Conservation (phyloP, 306 rosid genomes). For the Comarum palustre region DNA sequence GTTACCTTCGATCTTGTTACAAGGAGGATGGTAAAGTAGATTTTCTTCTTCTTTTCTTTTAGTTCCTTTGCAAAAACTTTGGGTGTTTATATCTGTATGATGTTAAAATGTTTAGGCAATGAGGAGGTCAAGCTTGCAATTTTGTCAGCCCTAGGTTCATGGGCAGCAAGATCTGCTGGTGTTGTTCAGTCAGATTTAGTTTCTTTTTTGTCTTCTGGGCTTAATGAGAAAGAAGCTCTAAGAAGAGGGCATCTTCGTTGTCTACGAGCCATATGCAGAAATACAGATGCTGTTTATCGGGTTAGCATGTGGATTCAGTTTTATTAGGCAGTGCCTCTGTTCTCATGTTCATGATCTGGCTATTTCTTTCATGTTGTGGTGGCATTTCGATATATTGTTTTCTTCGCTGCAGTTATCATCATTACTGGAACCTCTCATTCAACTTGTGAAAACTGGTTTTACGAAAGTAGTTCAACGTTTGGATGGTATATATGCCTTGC, state of each 20-base stretch:
- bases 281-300: constrained; percentile 57
- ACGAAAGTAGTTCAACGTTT: constrained; percentile 88
- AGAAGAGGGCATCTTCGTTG: constrained; percentile 83
- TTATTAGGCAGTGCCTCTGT: constrained; percentile 25
- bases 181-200: constrained; percentile 52
- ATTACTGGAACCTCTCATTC: constrained; percentile 68
- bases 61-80: background rate
- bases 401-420: constrained; percentile 52
- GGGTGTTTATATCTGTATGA: constrained; percentile 21
- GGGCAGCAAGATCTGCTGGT: constrained; percentile 76
- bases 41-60: constrained; percentile 10
- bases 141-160: constrained; percentile 68
- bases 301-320: constrained; percentile 36
- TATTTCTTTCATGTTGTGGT: constrained; percentile 17
- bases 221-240: constrained; percentile 89
- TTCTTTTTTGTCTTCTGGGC: constrained; percentile 73
- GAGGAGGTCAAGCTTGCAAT: constrained; percentile 83
- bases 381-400: constrained; percentile 5
- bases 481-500: constrained; percentile 92
- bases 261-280: constrained; percentile 56
- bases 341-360: constrained; percentile 18
- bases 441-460: constrained; percentile 93
- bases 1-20: constrained; percentile 71
- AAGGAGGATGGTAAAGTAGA: constrained; percentile 68
- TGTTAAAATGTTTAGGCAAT: constrained; percentile 57